Evolutionary conservation across 805 yeast genomes (phyloP).

Genomic region (Teunomyces barrocoloradensis): DNA sequence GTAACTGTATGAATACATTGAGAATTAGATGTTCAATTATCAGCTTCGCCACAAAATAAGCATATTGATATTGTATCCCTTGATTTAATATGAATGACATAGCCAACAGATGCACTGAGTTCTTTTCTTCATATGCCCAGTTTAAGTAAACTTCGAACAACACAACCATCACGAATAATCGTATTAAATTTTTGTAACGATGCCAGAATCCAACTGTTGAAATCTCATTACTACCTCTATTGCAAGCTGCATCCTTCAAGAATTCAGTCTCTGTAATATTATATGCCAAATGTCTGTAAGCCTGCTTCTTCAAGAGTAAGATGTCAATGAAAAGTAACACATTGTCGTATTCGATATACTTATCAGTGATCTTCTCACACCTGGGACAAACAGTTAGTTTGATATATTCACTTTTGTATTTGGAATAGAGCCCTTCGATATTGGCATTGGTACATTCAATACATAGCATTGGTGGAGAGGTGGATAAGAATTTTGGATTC

Average conservation of each 20-base stretch:
- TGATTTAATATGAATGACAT: constrained; percentile 27
- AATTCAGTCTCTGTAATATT: constrained; percentile 49
- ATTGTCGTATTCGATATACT: constrained; percentile 86
- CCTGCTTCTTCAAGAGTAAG: constrained; percentile 80
- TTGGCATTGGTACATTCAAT: constrained; percentile 73
- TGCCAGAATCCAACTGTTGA: constrained; percentile 4
- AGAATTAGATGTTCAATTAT: constrained; percentile 44
- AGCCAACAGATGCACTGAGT: constrained; percentile 26
- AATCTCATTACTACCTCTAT: neutral
- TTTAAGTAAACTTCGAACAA: constrained; percentile 85
- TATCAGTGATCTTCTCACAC: constrained; percentile 79
- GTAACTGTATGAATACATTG: constrained; percentile 32
- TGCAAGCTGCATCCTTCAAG: constrained; percentile 3
- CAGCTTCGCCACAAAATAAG: constrained; percentile 53
- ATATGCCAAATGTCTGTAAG: constrained; percentile 81
- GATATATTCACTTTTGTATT: constrained; percentile 75
- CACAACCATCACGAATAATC: constrained; percentile 60
- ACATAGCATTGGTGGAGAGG: constrained; percentile 63
- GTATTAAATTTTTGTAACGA: constrained; percentile 21
- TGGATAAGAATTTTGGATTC: neutral
- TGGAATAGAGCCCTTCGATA: constrained; percentile 62
- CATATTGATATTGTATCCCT: constrained; percentile 49
- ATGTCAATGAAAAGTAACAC: constrained; percentile 83
- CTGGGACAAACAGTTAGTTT: constrained; percentile 70
- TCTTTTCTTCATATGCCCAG: constrained; percentile 88